phyloP scores from a whole-genome alignment of 805 yeast genomes.

The Candida succiphila region DNA sequence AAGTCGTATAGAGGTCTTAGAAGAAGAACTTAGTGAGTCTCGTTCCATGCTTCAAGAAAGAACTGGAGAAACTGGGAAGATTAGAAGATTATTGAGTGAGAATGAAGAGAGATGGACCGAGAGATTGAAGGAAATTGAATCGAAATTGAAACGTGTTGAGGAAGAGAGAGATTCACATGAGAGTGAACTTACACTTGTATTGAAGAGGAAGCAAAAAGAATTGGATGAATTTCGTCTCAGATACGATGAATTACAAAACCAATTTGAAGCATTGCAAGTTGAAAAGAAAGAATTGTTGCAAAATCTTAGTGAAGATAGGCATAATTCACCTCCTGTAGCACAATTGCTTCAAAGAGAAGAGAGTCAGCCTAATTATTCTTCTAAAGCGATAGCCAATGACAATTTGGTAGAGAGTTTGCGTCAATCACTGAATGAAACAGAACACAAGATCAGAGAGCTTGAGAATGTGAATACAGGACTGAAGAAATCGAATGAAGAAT shows the following conservation, averaged over 20 bases:
- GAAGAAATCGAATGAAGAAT: slow-evolving; percentile 55
- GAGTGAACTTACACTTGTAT: slow-evolving; percentile 33
- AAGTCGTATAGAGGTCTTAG: slow-evolving; percentile 51
- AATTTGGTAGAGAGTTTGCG: slow-evolving; percentile 33
- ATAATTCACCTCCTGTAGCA: neutral
- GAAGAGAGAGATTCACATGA: slow-evolving; percentile 61
- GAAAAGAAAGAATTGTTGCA: slow-evolving; percentile 1
- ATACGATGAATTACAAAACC: slow-evolving; percentile 23
- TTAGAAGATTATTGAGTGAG: slow-evolving; percentile 61
- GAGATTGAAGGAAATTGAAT: slow-evolving; percentile 45
- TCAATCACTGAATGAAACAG: slow-evolving; percentile 40
- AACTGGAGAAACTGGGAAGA: slow-evolving; percentile 64
- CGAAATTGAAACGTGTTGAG: slow-evolving; percentile 34
- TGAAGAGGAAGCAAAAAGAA: slow-evolving; percentile 55
- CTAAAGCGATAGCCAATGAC: neutral
- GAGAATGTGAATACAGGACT: slow-evolving; percentile 45
- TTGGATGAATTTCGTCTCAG: slow-evolving; percentile 48
- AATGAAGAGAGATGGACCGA: slow-evolving; percentile 47
- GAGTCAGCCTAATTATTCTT: neutral
- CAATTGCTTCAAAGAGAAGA: neutral
- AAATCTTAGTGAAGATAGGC: neutral
- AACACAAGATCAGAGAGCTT: slow-evolving; percentile 41
- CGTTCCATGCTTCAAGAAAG: slow-evolving; percentile 69
- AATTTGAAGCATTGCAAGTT: slow-evolving; percentile 6
- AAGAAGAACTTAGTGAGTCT: slow-evolving; percentile 76